Percentiles rank a stretch among this genome's conserved stretches.
These are phyloP conservation scores for Rubia tinctorum DNA, from an alignment of 305 asterid species.

Conservation along the genomic window DNA sequence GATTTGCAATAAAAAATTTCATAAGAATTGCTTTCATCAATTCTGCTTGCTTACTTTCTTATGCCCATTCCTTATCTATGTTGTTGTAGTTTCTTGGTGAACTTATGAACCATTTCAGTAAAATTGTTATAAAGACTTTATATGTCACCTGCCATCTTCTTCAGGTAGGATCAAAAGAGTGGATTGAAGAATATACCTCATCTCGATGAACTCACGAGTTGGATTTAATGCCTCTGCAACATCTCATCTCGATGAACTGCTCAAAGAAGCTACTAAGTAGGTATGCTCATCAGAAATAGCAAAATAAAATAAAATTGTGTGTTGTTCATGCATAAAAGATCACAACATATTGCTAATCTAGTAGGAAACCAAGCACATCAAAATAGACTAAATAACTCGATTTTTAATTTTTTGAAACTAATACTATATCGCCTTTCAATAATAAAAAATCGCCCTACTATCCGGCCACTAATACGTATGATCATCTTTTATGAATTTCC, in stretches of 20 bases:
- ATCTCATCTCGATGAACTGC: conserved; percentile 78
- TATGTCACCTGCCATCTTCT: no score
- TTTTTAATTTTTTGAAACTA: neutral
- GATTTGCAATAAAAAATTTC: no score
- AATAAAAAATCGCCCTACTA: neutral
- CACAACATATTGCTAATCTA: neutral
- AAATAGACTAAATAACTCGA: neutral
- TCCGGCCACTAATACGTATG: neutral
- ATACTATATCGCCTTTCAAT: neutral
- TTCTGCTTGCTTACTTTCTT: no score
- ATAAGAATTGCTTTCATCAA: no score
- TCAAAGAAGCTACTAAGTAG: conserved; percentile 58
- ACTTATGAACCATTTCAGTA: no score
- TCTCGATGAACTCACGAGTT: no score
- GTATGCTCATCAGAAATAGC: conserved; percentile 27
- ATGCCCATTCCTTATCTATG: no score
- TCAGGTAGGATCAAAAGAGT: no score
- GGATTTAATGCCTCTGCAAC: conserved; percentile 66
- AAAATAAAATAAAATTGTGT: conserved; percentile 1
- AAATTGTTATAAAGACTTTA: no score
- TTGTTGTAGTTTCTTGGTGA: no score
- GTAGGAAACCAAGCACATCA: neutral
- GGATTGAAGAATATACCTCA: no score
- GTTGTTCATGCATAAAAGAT: neutral
- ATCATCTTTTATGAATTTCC: conserved; percentile 8